Conservation (phyloP, 2,329 filamentous ascomycete genomes). For the Arthroderma sp. region DNA sequence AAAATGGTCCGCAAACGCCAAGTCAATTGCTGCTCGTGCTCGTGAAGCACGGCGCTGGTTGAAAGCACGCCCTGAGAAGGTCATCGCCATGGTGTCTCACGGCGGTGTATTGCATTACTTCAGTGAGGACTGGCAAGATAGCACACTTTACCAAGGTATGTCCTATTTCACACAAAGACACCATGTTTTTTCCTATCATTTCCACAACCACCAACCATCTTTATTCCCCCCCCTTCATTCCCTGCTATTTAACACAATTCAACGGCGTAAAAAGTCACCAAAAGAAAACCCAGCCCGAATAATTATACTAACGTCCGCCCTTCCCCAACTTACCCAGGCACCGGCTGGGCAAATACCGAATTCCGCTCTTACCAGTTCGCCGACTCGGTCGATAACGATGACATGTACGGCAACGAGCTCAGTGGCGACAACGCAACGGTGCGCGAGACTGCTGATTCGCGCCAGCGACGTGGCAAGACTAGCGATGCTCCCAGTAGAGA, state of each 20-base stretch:
- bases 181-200: background rate
- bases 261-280: constrained; percentile 11
- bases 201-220: constrained; percentile 1
- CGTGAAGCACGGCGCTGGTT: constrained; percentile 48
- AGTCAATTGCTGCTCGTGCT: constrained; percentile 49
- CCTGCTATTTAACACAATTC: background rate
- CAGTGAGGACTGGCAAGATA: constrained; percentile 65
- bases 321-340: constrained; percentile 37
- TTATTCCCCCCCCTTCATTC: background rate
- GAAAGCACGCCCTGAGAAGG: constrained; percentile 40
- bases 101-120: constrained; percentile 76
- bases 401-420: constrained; percentile 23
- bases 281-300: constrained; percentile 10
- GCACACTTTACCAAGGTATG: constrained; percentile 33
- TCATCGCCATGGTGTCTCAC: constrained; percentile 68
- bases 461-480: constrained; percentile 27
- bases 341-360: constrained; percentile 63
- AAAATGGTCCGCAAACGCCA: constrained; percentile 33
- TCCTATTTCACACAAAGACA: background rate
- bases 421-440: constrained; percentile 29
- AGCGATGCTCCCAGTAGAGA: constrained; percentile 21
- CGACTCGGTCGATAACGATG: constrained; percentile 38
- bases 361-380: constrained; percentile 55
- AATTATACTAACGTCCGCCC: constrained; percentile 13
- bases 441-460: constrained; percentile 30